Evolutionary conservation across 768 basidiomycete genomes (phyloP), one percentile per base, ranked within the genome.

Genomic region (Suillus alpinus): DNA sequence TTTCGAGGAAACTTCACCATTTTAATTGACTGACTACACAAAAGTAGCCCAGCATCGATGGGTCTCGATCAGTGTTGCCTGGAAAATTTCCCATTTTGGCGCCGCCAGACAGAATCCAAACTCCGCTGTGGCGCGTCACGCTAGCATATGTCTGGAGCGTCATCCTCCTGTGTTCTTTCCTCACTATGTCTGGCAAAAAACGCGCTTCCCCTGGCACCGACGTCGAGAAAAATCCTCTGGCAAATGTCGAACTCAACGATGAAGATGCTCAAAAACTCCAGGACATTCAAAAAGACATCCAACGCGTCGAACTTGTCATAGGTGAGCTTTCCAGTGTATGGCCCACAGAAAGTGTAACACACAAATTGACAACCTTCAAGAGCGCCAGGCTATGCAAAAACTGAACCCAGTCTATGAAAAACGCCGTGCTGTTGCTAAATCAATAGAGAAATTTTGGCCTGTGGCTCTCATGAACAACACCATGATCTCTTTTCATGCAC

Each of bases 381-480:
- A 93, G 71, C 86, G 86, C 62, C 81, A 81, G 63, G 83, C 84
- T 36, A 81, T 87, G 66, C 71, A 80, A 60, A 80, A 80, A 58
- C 75, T 91, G 60, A 68, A 72, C 16, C 83, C 88, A 40, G 83
- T 85, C 29, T 93, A 87, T 67, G 83, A 86, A 70, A 86, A 83
- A 74, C 86, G 92, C 66, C 88, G 91, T 53, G 79, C 78, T 61
- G 75, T 87, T 49, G 74, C 84, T 51, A 88, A 87, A 74, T 72
- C 74, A 29, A 91, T 94, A 69, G 73, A 81, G 59, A 88, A 87
- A 70, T 94, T 94, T 77, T 94, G 92, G 92, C 84, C 89, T n/a
- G 82, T 89, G 62, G 89, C 92, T 46, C 78, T 94, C 67, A 83
- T 91, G 84, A 90, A 92, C 77, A 78, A 91, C 74, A 66, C 70